These are phyloP conservation scores for Penicillium janthinellum DNA, from an alignment of 2,329 filamentous ascomycete genomes.

Conservation along the genomic window DNA sequence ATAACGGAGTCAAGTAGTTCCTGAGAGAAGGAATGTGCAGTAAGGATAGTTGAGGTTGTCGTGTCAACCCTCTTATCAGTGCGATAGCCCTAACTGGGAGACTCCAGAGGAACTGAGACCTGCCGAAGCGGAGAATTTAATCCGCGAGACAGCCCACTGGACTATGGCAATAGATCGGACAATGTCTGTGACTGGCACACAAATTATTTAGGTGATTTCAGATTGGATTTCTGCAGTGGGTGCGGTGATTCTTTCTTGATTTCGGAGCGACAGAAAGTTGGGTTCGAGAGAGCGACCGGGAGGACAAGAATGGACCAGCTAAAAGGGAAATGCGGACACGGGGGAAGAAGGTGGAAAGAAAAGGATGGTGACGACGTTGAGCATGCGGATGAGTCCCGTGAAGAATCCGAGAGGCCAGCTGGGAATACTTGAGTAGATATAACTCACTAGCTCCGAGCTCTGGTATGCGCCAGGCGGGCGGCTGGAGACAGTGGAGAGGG, in stretches of 20 bases:
- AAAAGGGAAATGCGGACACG: slow-evolving; percentile 15
- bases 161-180: slow-evolving; percentile 21
- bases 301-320: slow-evolving; percentile 14
- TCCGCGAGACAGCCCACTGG: slow-evolving; percentile 25
- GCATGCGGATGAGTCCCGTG: slow-evolving; percentile 39
- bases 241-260: not conserved
- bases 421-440: slow-evolving; percentile 33
- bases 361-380: slow-evolving; percentile 24
- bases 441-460: slow-evolving; percentile 12
- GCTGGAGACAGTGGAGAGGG: slow-evolving; percentile 15
- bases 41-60: slow-evolving; percentile 41
- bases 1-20: slow-evolving; percentile 22
- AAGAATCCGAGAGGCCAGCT: slow-evolving; percentile 31
- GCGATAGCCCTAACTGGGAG: slow-evolving; percentile 31
- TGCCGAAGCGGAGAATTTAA: slow-evolving; percentile 26
- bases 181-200: slow-evolving; percentile 1
- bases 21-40: slow-evolving; percentile 32
- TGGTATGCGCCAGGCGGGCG: slow-evolving; percentile 26
- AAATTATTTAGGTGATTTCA: slow-evolving; percentile 4
- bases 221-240: not conserved
- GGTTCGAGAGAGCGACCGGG: slow-evolving; percentile 11
- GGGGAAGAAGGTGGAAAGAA: slow-evolving; percentile 4
- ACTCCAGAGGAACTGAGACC: slow-evolving; percentile 21
- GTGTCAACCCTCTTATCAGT: slow-evolving; percentile 37
- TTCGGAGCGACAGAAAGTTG: not conserved